Evolutionary conservation across 108 stramenopile species (phyloP).

Genomic region (Epipyxis sp.): DNA sequence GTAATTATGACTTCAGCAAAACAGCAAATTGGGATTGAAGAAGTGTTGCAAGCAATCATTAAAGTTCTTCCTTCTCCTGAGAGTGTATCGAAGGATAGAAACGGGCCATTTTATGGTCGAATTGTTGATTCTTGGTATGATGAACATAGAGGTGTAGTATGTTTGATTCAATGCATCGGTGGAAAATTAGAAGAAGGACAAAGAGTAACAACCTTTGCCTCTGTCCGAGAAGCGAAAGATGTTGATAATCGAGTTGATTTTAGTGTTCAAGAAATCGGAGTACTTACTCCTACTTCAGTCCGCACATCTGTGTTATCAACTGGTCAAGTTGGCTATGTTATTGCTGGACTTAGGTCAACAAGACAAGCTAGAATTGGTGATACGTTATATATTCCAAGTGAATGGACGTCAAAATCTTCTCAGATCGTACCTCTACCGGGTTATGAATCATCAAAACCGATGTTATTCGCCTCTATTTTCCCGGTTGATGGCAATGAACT

Average conservation of each 20-base stretch:
- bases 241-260: slow-evolving; percentile 6
- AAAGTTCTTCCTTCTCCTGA: slow-evolving; percentile 11
- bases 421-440: slow-evolving; percentile 4
- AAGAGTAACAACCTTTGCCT: not conserved
- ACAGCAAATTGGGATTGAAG: not conserved
- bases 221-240: not conserved
- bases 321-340: slow-evolving; percentile 31
- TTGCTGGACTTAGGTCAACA: slow-evolving; percentile 21
- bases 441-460: slow-evolving; percentile 12
- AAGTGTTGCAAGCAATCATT: not conserved
- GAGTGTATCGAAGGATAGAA: not conserved
- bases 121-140: slow-evolving; percentile 32
- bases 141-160: slow-evolving; percentile 30
- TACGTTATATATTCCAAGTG: slow-evolving; percentile 8
- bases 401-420: not conserved
- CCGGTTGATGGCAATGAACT: slow-evolving; percentile 84
- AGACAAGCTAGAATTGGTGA: slow-evolving; percentile 30
- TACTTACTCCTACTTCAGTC: slow-evolving; percentile 9
- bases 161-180: slow-evolving; percentile 22
- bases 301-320: not conserved
- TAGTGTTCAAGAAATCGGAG: slow-evolving; percentile 33
- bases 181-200: slow-evolving; percentile 18
- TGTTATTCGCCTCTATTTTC: slow-evolving; percentile 81
- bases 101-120: slow-evolving; percentile 5
- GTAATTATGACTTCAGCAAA: slow-evolving; percentile 80